phyloP scores from a whole-genome alignment of 192 early-diverging fungal species.

The Gigaspora rosea region DNA sequence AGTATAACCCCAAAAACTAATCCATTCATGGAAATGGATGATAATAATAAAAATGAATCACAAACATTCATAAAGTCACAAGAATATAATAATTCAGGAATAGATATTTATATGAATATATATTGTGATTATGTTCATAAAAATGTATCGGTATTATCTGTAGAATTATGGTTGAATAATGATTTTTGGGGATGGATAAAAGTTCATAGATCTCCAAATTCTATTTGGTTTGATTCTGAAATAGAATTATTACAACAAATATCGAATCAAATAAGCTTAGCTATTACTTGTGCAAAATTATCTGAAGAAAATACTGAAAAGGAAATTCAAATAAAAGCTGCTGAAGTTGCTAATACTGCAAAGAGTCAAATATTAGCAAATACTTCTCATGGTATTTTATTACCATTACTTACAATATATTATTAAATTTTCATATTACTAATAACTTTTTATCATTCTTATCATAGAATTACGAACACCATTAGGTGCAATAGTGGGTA shows the following conservation, averaged over 20 bases:
- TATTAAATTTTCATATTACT: neutral
- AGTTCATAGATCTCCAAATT: constrained; percentile 34
- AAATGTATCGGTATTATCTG: too few species aligned
- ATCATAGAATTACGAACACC: too few species aligned
- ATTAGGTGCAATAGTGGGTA: neutral
- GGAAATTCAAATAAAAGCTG: too few species aligned
- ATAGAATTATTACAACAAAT: constrained; percentile 46
- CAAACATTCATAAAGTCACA: neutral
- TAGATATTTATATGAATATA: constrained; percentile 2
- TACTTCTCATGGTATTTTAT: too few species aligned
- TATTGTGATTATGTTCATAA: too few species aligned
- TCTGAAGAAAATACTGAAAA: too few species aligned
- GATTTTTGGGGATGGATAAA: constrained; percentile 4
- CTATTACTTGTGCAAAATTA: too few species aligned
- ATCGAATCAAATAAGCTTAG: constrained; percentile 39
- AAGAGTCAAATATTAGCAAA: too few species aligned
- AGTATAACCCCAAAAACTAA: too few species aligned
- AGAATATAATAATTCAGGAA: neutral
- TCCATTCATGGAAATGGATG: neutral
- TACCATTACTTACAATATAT: constrained; percentile 37
- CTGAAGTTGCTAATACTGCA: too few species aligned
- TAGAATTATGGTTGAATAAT: too few species aligned
- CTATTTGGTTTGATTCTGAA: constrained; percentile 41
- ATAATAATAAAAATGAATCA: neutral
- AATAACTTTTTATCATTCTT: neutral